phyloP scores from a whole-genome alignment of 306 rosid genomes.

The Acmispon strigosus region DNA sequence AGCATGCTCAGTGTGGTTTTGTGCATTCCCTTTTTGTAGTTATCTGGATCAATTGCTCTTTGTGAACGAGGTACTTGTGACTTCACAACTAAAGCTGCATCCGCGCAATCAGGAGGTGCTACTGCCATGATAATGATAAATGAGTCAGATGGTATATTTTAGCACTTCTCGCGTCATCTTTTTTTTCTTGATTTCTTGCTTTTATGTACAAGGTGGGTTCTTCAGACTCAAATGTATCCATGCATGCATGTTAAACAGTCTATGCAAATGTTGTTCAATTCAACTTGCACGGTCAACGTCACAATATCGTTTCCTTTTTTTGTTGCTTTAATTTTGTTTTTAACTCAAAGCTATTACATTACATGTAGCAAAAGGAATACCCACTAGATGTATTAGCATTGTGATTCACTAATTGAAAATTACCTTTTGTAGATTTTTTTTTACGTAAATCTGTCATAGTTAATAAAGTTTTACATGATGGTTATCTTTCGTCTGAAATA shows the following conservation, averaged over 20 bases:
- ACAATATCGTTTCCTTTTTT: background rate
- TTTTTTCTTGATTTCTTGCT: background rate
- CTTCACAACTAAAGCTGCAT: constrained; percentile 59
- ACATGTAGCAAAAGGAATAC: background rate
- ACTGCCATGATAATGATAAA: constrained; percentile 55
- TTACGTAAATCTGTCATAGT: background rate
- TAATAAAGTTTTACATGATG: background rate
- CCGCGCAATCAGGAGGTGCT: constrained; percentile 73
- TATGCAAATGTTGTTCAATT: too few relatives aligned
- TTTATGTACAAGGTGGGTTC: too few relatives aligned
- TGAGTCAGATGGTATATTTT: constrained; percentile 50
- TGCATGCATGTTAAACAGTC: too few relatives aligned
- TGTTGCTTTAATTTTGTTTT: background rate
- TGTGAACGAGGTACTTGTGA: constrained; percentile 79
- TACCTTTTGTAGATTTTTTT: too few relatives aligned
- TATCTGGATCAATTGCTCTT: constrained; percentile 66
- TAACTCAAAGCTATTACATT: background rate
- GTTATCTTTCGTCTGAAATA: background rate
- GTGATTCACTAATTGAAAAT: too few relatives aligned
- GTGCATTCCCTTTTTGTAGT: constrained; percentile 29
- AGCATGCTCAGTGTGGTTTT: background rate
- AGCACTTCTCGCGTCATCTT: background rate
- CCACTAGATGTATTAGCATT: background rate
- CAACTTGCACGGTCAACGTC: background rate
- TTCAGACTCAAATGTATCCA: too few relatives aligned